These are phyloP conservation scores for Lentinula novae-zelandiae DNA, from an alignment of 1,284 basidiomycete genomes.

Conservation along the genomic window DNA sequence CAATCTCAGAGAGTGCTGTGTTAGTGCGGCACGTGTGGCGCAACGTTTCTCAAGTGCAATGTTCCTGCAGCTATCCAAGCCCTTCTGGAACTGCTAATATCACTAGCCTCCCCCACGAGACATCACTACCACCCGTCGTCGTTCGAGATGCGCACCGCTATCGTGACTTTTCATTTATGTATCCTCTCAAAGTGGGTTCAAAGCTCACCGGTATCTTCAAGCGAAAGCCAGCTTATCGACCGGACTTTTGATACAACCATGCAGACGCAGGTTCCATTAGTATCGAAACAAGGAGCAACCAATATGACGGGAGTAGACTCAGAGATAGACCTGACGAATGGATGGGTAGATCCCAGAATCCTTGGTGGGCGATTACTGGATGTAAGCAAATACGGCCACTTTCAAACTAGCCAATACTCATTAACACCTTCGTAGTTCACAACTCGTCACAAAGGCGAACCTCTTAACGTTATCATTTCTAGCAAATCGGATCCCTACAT, in stretches of 20 bases:
- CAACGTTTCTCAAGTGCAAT: neutral
- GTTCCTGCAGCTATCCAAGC: neutral
- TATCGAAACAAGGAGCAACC: neutral
- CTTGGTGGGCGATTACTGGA: constrained; percentile 71
- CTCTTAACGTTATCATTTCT: constrained; percentile 60
- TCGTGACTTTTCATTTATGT: neutral
- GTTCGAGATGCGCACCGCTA: neutral
- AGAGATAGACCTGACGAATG: constrained; percentile 21
- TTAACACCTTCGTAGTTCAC: constrained; percentile 48
- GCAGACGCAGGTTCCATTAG: neutral
- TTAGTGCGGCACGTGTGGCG: neutral
- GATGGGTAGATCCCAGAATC: constrained; percentile 69
- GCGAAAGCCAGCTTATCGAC: neutral
- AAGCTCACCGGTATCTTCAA: neutral
- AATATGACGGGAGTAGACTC: neutral
- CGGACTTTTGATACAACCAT: neutral
- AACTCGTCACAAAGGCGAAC: constrained; percentile 62
- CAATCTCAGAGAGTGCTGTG: neutral
- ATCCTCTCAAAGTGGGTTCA: neutral
- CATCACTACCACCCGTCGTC: neutral
- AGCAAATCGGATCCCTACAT: constrained; percentile 64
- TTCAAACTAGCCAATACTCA: neutral
- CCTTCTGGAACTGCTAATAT: neutral
- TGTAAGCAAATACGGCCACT: constrained; percentile 36
- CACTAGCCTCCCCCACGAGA: neutral